A percentile compares a stretch with the other conserved stretches of the same genome.
Conservation (phyloP, 225 moss, liverwort and hornwort genomes). For the Bryoerythrophyllum caledonicum region DNA sequence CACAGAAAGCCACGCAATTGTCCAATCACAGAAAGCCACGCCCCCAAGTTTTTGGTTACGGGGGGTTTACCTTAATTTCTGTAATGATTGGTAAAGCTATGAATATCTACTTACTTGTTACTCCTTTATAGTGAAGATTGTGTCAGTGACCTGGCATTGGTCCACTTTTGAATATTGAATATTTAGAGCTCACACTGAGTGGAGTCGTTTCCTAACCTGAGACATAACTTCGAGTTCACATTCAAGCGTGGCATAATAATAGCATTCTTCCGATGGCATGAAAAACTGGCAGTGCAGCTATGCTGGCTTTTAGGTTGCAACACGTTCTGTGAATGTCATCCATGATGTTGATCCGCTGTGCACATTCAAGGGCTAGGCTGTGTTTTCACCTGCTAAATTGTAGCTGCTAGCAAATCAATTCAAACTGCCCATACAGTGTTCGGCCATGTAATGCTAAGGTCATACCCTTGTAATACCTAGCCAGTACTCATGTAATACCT, state of each 20-base stretch:
- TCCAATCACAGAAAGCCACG: too few species aligned
- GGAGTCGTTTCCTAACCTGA: slow-evolving; percentile 5
- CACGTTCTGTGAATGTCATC: neutral
- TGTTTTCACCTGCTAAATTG: neutral
- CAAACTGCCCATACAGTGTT: too few species aligned
- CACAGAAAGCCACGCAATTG: too few species aligned
- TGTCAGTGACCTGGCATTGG: slow-evolving; percentile 5
- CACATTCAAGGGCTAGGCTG: neutral
- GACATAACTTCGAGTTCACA: neutral
- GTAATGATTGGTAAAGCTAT: too few species aligned
- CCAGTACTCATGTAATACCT: too few species aligned
- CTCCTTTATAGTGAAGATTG: neutral
- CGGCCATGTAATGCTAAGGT: too few species aligned
- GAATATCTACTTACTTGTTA: too few species aligned
- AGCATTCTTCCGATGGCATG: neutral
- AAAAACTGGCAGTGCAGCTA: neutral
- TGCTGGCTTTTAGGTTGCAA: neutral
- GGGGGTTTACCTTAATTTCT: too few species aligned
- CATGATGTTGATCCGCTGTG: neutral
- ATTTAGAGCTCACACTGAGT: neutral
- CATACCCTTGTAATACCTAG: too few species aligned
- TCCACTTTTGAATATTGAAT: too few species aligned
- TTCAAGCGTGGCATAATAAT: neutral
- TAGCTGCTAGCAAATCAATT: neutral
- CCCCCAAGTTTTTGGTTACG: too few species aligned